Conservation (phyloP, 2,329 filamentous ascomycete genomes). For the Arachnomyces sp. region DNA sequence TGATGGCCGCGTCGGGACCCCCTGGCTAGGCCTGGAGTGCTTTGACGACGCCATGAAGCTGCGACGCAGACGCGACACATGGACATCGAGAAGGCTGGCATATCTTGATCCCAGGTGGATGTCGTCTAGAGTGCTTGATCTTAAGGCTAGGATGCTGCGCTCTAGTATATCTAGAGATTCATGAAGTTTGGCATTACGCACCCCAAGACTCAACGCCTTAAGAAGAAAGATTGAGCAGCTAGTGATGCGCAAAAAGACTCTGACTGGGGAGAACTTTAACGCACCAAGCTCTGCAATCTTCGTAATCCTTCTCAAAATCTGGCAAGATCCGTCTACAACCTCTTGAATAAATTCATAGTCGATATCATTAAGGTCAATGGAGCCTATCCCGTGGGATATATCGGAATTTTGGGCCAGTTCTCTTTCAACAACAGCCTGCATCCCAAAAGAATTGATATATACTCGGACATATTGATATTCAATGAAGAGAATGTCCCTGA, state of each 20-base stretch:
- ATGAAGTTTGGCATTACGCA: slow-evolving; percentile 41
- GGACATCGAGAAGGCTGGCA: slow-evolving; percentile 41
- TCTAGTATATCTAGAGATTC: slow-evolving; percentile 42
- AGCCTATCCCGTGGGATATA: slow-evolving; percentile 25
- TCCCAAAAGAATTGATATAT: slow-evolving; percentile 40
- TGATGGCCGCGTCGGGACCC: slow-evolving; percentile 17
- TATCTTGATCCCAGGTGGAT: slow-evolving; percentile 46
- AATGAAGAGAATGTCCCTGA: slow-evolving; percentile 45
- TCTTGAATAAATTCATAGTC: slow-evolving; percentile 50
- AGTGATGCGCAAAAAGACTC: slow-evolving; percentile 47
- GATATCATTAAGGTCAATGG: slow-evolving; percentile 39
- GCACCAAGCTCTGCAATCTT: slow-evolving; percentile 39
- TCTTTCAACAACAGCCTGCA: slow-evolving; percentile 51
- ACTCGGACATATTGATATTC: slow-evolving; percentile 43
- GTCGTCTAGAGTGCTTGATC: slow-evolving; percentile 43
- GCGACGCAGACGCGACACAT: slow-evolving; percentile 33
- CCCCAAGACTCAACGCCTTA: slow-evolving; percentile 42
- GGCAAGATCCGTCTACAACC: slow-evolving; percentile 46
- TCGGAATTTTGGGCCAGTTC: slow-evolving; percentile 32
- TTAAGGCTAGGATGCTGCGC: slow-evolving; percentile 40
- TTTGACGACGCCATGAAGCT: slow-evolving; percentile 29
- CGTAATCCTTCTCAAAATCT: slow-evolving; percentile 43
- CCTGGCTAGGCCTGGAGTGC: slow-evolving; percentile 18
- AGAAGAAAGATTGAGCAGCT: slow-evolving; percentile 49
- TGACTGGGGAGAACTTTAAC: slow-evolving; percentile 46